A percentile compares a stretch with the other conserved stretches of the same genome.
Evolutionary conservation across 129 eudicot species (phyloP).

Genomic region (Daucus carota): DNA sequence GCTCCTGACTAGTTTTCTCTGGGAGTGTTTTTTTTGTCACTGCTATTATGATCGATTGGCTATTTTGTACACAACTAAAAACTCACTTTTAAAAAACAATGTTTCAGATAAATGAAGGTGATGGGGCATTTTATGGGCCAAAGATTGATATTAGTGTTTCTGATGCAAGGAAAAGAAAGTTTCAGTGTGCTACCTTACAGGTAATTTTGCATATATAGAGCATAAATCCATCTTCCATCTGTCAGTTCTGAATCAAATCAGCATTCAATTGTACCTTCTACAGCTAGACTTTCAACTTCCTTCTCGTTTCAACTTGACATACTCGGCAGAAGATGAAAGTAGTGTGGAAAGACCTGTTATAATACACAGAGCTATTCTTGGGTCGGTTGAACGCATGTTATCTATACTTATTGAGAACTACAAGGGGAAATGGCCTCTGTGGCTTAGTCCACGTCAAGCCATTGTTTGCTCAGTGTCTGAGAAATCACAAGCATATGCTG

Average conservation of each 20-base stretch:
- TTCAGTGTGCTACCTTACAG: constrained; percentile 95
- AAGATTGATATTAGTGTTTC: constrained; percentile 91
- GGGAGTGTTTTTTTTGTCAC: too few relatives aligned
- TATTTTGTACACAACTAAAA: too few relatives aligned
- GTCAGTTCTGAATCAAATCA: neutral
- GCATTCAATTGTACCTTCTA: constrained; percentile 9
- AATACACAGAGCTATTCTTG: constrained; percentile 88
- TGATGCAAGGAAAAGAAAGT: constrained; percentile 83
- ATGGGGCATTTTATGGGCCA: constrained; percentile 98
- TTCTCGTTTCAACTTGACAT: constrained; percentile 60
- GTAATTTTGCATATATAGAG: constrained; percentile 22
- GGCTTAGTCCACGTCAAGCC: constrained; percentile 98
- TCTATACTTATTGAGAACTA: constrained; percentile 85
- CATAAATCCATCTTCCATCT: neutral
- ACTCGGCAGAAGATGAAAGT: constrained; percentile 77
- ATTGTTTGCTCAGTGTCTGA: constrained; percentile 91
- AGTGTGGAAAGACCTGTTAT: constrained; percentile 91
- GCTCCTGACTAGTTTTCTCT: neutral
- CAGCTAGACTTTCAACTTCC: constrained; percentile 99
- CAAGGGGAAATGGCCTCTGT: constrained; percentile 97
- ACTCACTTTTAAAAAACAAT: constrained; percentile 6
- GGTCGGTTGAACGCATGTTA: constrained; percentile 92
- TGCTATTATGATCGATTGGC: too few relatives aligned
- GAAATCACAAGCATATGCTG: constrained; percentile 68
- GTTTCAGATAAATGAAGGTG: constrained; percentile 72